These are phyloP conservation scores for Hebeloma cylindrosporum DNA, from an alignment of 768 basidiomycete species.

Conservation along the genomic window DNA sequence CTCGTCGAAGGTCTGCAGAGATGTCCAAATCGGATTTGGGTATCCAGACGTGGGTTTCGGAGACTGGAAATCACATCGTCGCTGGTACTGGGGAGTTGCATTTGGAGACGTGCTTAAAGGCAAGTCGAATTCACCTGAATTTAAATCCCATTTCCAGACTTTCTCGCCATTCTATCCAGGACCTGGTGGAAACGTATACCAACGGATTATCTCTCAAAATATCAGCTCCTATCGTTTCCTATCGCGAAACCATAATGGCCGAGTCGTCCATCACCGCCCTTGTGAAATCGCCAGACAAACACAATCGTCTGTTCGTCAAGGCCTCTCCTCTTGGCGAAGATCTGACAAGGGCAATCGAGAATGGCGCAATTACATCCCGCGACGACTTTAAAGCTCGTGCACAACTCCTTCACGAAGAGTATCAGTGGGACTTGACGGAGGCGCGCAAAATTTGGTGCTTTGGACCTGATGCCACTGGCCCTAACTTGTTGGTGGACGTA, in stretches of 20 bases:
- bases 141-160: neutral
- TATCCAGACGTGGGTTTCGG: conserved; percentile 91
- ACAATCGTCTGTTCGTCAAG: conserved; percentile 96
- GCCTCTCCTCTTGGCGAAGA: conserved; percentile 94
- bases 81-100: conserved; percentile 99
- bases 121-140: conserved; percentile 28
- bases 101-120: conserved; percentile 99
- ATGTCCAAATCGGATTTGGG: conserved; percentile 99
- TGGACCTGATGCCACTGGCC: conserved; percentile 96
- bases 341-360: conserved; percentile 89
- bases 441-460: conserved; percentile 99
- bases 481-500: conserved; percentile 95
- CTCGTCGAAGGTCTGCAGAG: conserved; percentile 99
- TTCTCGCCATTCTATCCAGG: conserved; percentile 44
- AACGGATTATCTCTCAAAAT: conserved; percentile 99
- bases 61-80: conserved; percentile 97
- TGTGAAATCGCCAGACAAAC: conserved; percentile 99
- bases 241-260: conserved; percentile 95
- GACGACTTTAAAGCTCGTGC: conserved; percentile 98
- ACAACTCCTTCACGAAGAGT: conserved; percentile 93
- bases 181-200: conserved; percentile 99
- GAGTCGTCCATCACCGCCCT: conserved; percentile 96
- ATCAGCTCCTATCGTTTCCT: conserved; percentile 96
- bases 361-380: conserved; percentile 79
- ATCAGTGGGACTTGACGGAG: conserved; percentile 98